phyloP scores from a whole-genome alignment of 345 rosid species.

The Cardamine chenopodiifolia region DNA sequence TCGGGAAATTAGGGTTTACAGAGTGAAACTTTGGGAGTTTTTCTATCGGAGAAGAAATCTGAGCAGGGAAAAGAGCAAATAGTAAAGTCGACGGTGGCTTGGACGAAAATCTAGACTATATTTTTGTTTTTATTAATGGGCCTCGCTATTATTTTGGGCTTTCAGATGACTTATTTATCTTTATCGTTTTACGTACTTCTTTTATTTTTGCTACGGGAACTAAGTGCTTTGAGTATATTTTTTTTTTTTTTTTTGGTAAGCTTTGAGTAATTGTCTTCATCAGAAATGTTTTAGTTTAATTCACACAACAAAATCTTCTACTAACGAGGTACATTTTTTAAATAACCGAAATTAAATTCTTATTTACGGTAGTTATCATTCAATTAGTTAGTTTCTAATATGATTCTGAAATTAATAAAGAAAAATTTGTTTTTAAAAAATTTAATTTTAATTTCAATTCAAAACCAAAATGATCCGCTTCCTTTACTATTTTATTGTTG shows the following conservation, averaged over 20 bases:
- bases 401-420: too few species aligned
- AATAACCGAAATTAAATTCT: too few species aligned
- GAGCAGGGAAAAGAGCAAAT: not conserved
- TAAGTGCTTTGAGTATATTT: not conserved
- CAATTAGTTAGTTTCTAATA: too few species aligned
- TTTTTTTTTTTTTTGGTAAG: too few species aligned
- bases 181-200: too few species aligned
- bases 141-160: slow-evolving; percentile 22
- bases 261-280: not conserved
- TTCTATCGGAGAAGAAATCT: slow-evolving; percentile 35
- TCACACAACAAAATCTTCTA: not conserved
- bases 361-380: too few species aligned
- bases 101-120: slow-evolving; percentile 37
- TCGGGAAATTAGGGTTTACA: slow-evolving; percentile 35
- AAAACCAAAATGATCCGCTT: too few species aligned
- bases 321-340: too few species aligned
- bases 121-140: slow-evolving; percentile 8
- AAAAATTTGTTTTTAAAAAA: too few species aligned
- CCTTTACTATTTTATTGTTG: too few species aligned
- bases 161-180: not conserved
- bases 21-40: slow-evolving; percentile 19
- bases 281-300: not conserved
- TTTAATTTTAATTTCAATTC: too few species aligned
- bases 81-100: slow-evolving; percentile 38
- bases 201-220: not conserved